These are phyloP conservation scores for Xylariales sp. DNA, from an alignment of 2,329 filamentous ascomycete genomes.

Conservation along the genomic window DNA sequence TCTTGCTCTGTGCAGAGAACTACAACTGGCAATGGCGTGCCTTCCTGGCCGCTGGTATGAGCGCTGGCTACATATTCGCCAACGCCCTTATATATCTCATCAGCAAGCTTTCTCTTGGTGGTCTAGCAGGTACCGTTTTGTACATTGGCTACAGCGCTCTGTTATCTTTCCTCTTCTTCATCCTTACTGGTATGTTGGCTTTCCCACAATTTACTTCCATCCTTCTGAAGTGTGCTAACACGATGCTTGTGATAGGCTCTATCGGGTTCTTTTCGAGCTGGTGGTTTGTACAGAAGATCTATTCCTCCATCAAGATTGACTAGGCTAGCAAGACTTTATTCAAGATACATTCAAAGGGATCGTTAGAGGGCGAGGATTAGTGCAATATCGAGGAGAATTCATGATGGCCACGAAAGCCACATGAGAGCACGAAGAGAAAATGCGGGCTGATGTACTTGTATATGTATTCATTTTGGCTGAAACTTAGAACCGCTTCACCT, in stretches of 20 bases:
- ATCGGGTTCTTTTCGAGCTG: slow-evolving; percentile 96
- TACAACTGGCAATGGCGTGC: slow-evolving; percentile 99
- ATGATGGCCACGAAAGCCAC: too few species aligned
- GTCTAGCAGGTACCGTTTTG: slow-evolving; percentile 79
- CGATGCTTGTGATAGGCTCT: slow-evolving; percentile 55
- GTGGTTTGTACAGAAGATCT: slow-evolving; percentile 91
- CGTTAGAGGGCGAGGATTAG: too few species aligned
- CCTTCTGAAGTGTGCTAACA: not conserved
- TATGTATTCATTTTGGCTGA: too few species aligned
- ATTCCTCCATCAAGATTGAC: slow-evolving; percentile 97
- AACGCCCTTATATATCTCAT: slow-evolving; percentile 90
- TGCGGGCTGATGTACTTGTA: too few species aligned
- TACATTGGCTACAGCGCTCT: slow-evolving; percentile 91
- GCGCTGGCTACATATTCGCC: slow-evolving; percentile 84
- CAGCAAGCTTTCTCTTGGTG: slow-evolving; percentile 80
- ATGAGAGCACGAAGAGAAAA: too few species aligned
- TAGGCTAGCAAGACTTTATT: too few species aligned
- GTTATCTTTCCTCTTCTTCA: slow-evolving; percentile 86
- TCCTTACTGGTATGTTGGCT: slow-evolving; percentile 77
- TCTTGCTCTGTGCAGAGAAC: slow-evolving; percentile 91
- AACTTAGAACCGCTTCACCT: too few species aligned
- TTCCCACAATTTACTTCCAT: not conserved
- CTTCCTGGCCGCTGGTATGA: slow-evolving; percentile 87
- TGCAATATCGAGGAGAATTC: too few species aligned
- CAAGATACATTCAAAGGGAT: too few species aligned